A percentile compares a stretch with the other conserved stretches of the same genome.
These are phyloP conservation scores for Geotrichum klebahnii DNA, from an alignment of 1,139 yeast species.

Conservation along the genomic window DNA sequence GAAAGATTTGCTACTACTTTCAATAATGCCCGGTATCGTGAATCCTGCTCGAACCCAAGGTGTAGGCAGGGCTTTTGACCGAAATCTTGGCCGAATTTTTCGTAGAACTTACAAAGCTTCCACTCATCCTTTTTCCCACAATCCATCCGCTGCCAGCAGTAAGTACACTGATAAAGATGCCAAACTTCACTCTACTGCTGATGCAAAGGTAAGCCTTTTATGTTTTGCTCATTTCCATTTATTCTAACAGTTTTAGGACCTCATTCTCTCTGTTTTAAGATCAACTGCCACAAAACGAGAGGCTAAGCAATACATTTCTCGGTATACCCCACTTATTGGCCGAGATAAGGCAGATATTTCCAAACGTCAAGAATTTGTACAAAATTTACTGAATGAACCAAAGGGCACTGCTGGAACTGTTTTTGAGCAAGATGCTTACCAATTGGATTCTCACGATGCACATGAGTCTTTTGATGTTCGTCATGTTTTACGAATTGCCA, in stretches of 20 bases:
- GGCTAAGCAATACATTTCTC: constrained; percentile 54
- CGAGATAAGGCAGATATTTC: constrained; percentile 28
- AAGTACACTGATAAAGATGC: constrained; percentile 15
- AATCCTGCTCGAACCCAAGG: not conserved
- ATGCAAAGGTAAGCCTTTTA: constrained; percentile 17
- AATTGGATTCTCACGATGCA: constrained; percentile 10
- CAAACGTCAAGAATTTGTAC: constrained; percentile 23
- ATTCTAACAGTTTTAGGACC: constrained; percentile 35
- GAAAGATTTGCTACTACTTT: not conserved
- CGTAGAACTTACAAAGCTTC: not conserved
- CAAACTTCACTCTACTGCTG: constrained; percentile 22
- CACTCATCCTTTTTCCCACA: not conserved
- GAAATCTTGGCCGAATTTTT: not conserved
- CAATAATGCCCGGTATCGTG: constrained; percentile 6
- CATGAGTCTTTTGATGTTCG: constrained; percentile 33
- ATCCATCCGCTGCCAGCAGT: constrained; percentile 5
- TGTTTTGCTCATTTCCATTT: not conserved
- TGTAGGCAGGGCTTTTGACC: not conserved
- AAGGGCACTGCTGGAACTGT: constrained; percentile 38
- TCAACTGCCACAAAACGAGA: constrained; percentile 67
- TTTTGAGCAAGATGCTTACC: constrained; percentile 8
- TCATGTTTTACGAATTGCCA: constrained; percentile 48
- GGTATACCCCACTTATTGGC: constrained; percentile 39
- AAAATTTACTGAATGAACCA: constrained; percentile 22
- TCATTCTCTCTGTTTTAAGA: constrained; percentile 57